A percentile compares a stretch with the other conserved stretches of the same genome.
phyloP scores from a whole-genome alignment of 495 filamentous ascomycete genomes.

The Podospora pseudopauciseta region DNA sequence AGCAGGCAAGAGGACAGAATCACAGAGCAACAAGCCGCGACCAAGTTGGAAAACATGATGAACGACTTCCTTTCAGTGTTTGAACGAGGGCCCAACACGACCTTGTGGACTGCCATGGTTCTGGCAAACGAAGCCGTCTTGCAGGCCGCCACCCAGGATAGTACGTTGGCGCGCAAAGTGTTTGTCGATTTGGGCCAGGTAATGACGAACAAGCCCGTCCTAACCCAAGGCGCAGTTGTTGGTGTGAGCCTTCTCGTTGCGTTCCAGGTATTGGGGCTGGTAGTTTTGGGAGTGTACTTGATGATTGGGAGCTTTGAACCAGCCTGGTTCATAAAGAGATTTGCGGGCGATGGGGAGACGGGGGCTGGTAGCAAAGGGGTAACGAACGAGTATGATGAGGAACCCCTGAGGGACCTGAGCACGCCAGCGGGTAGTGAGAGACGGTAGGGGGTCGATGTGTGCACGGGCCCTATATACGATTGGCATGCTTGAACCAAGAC shows the following conservation, averaged over 20 bases:
- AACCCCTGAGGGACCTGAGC: too few relatives aligned
- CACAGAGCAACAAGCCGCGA: neutral
- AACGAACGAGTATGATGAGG: too few relatives aligned
- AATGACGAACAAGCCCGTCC: neutral
- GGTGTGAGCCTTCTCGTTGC: too few relatives aligned
- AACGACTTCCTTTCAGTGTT: neutral
- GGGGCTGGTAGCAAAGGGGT: too few relatives aligned
- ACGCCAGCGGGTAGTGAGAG: neutral
- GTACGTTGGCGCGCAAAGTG: neutral
- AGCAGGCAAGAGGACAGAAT: neutral
- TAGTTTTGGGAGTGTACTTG: too few relatives aligned
- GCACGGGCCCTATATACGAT: neutral
- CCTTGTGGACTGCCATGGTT: neutral
- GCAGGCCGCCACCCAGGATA: neutral
- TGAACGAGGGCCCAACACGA: neutral
- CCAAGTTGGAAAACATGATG: neutral
- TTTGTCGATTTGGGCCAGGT: neutral
- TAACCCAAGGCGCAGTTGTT: neutral
- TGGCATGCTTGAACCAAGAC: neutral
- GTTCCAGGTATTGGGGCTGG: too few relatives aligned
- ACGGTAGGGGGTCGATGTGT: neutral
- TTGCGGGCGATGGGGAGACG: too few relatives aligned
- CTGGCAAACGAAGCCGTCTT: neutral
- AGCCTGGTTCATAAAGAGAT: too few relatives aligned
- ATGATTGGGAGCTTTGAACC: too few relatives aligned